Conservation (phyloP, 2,329 filamentous ascomycete species). For the Ophiosphaerella korrae region DNA sequence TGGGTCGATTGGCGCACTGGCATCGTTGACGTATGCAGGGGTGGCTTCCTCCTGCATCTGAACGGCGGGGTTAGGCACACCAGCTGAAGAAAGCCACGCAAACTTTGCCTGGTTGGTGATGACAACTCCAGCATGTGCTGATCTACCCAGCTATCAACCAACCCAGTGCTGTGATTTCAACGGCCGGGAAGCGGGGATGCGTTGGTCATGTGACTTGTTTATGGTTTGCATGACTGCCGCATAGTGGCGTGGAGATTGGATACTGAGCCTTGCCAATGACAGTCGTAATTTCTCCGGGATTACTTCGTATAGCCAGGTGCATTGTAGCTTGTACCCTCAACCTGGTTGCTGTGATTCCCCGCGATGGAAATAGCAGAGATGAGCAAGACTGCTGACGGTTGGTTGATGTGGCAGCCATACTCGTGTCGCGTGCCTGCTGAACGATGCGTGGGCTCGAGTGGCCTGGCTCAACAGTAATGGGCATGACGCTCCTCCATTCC, state of each 20-base stretch:
- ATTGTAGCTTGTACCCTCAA: not conserved
- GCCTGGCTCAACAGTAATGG: no score
- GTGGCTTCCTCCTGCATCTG: not conserved
- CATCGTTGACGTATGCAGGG: constrained; percentile 1
- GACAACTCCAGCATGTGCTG: not conserved
- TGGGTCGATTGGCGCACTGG: constrained; percentile 1
- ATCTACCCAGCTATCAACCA: no score
- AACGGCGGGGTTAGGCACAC: not conserved
- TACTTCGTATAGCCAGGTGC: not conserved
- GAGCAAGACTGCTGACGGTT: not conserved
- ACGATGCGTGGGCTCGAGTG: no score
- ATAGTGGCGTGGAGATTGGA: no score
- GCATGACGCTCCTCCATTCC: no score
- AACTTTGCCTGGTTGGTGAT: not conserved
- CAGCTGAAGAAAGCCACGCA: not conserved
- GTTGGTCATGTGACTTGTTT: no score
- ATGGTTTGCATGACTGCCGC: no score
- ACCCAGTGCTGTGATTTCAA: no score
- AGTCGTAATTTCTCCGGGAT: not conserved
- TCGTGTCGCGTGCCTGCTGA: no score
- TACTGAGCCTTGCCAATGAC: no score
- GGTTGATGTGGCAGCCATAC: not conserved
- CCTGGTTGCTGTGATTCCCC: constrained; percentile 1
- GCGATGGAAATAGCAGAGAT: no score
- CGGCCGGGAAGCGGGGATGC: no score